phyloP scores from a whole-genome alignment of 176 grass and related monocot species.

The Zea mays region DNA sequence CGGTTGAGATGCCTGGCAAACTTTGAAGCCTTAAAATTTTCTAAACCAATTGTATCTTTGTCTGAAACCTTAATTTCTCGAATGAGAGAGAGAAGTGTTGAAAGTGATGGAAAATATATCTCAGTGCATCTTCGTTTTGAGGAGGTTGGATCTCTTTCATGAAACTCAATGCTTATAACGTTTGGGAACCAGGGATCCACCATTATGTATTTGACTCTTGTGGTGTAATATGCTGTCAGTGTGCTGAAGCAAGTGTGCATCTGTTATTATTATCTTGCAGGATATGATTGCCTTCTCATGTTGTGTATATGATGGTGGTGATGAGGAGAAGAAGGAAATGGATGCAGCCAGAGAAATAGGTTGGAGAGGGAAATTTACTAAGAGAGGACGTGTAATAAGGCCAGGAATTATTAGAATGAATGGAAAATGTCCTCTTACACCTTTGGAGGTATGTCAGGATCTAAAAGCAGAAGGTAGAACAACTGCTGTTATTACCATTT shows the following conservation, averaged over 20 bases:
- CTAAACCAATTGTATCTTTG: constrained; percentile 68
- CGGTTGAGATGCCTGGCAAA: constrained; percentile 91
- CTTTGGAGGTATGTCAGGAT: constrained; percentile 80
- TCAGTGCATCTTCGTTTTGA: constrained; percentile 98
- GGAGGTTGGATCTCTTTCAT: constrained; percentile 60
- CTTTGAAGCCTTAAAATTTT: constrained; percentile 92
- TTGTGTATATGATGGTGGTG: constrained; percentile 91
- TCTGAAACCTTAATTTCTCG: constrained; percentile 85
- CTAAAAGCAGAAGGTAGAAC: constrained; percentile 20
- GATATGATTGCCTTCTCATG: constrained; percentile 99
- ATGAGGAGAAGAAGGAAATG: constrained; percentile 88
- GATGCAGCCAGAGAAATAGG: constrained; percentile 85
- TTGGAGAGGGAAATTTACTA: constrained; percentile 99
- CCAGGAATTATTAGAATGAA: constrained; percentile 91
- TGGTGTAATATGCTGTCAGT: constrained; percentile 10
- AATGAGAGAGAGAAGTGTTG: constrained; percentile 73
- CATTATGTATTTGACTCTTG: neutral
- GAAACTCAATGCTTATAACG: constrained; percentile 4
- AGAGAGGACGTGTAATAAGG: constrained; percentile 71
- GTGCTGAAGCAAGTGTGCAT: constrained; percentile 4
- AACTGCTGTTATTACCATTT: constrained; percentile 5
- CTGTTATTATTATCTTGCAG: constrained; percentile 46
- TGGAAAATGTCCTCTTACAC: constrained; percentile 97
- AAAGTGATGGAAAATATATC: constrained; percentile 82
- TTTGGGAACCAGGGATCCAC: constrained; percentile 2